These are phyloP conservation scores for Graphiopsis chlorocephala DNA, from an alignment of 2,329 filamentous ascomycete species.

Conservation along the genomic window DNA sequence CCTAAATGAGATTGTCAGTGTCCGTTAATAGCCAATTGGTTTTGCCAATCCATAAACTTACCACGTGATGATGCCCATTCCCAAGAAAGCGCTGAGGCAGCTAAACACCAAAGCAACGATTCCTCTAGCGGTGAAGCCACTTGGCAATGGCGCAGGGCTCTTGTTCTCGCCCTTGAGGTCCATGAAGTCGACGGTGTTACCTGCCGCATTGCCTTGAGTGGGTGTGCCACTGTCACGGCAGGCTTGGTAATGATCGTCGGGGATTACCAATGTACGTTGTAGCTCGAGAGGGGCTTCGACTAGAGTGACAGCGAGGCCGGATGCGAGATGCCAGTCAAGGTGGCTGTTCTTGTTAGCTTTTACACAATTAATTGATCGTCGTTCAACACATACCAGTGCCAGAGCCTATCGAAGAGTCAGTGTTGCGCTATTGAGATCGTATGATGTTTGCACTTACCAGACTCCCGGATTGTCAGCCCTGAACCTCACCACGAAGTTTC, in stretches of 20 bases:
- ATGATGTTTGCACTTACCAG: conserved; percentile 32
- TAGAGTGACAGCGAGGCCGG: conserved; percentile 52
- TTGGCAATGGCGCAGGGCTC: conserved; percentile 57
- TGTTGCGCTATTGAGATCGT: neutral
- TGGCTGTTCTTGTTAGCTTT: conserved; percentile 37
- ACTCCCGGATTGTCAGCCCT: conserved; percentile 51
- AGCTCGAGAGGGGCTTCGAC: conserved; percentile 55
- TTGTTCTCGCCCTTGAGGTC: conserved; percentile 62
- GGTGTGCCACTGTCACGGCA: conserved; percentile 56
- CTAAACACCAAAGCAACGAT: conserved; percentile 75
- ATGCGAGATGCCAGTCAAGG: conserved; percentile 51
- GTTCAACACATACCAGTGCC: neutral
- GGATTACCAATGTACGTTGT: conserved; percentile 60
- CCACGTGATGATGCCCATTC: conserved; percentile 64
- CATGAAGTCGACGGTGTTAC: conserved; percentile 61
- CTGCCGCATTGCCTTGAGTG: conserved; percentile 69
- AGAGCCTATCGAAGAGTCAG: neutral
- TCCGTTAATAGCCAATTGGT: neutral
- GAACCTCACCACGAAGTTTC: conserved; percentile 57
- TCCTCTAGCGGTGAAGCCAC: conserved; percentile 68
- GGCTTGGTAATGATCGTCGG: conserved; percentile 58
- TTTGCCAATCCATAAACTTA: conserved; percentile 48
- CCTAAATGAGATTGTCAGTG: neutral
- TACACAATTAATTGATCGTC: neutral
- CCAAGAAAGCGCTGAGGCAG: conserved; percentile 64